Conservation (phyloP, 2,329 filamentous ascomycete genomes). For the Ophiocordyceps camponoti-saundersi region DNA sequence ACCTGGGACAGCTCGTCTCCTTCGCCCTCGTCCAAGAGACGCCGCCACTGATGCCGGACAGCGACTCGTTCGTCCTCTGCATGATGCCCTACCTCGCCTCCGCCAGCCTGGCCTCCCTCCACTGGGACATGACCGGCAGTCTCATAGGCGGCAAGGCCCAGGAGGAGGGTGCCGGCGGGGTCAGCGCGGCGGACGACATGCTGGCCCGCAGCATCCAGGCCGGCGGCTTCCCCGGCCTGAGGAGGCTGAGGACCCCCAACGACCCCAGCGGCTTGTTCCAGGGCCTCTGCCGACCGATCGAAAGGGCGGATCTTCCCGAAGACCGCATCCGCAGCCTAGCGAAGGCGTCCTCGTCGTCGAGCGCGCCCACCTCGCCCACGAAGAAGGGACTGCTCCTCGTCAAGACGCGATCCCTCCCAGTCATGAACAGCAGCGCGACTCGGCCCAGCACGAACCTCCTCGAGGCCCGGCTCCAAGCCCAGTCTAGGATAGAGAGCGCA, state of each 20-base stretch:
- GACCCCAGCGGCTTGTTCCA: conserved; percentile 57
- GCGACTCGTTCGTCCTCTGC: conserved; percentile 36
- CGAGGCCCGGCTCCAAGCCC: conserved; percentile 43
- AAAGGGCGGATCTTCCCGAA: conserved; percentile 31
- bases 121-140: conserved; percentile 43
- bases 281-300: conserved; percentile 45
- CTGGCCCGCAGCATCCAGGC: conserved; percentile 45
- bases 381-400: not conserved
- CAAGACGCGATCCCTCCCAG: not conserved
- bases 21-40: conserved; percentile 38
- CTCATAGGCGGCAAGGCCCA: no score
- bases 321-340: conserved; percentile 24
- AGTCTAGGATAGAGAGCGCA: conserved; percentile 45
- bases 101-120: conserved; percentile 31
- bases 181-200: conserved; percentile 38
- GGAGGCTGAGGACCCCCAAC: conserved; percentile 43
- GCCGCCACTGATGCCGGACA: conserved; percentile 36
- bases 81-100: conserved; percentile 49
- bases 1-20: conserved; percentile 27
- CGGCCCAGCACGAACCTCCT: conserved; percentile 26
- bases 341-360: conserved; percentile 5
- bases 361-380: conserved; percentile 8
- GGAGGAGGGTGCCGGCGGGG: conserved; percentile 20
- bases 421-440: conserved; percentile 2
- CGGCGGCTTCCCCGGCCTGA: conserved; percentile 45